Conservation (phyloP, 352 stramenopile species). For the Plasmopara viticola region DNA sequence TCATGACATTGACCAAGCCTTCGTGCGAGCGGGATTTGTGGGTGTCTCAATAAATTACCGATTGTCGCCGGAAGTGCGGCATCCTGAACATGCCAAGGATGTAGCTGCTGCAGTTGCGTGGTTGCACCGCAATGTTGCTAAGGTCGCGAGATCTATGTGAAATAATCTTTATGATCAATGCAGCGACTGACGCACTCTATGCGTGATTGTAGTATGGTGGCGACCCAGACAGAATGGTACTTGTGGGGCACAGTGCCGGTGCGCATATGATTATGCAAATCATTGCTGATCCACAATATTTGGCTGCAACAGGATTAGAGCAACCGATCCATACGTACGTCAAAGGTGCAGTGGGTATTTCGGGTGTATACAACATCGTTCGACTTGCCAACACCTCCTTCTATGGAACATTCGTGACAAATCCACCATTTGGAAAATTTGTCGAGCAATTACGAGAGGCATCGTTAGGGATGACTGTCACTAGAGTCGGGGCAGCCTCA, state of each 20-base stretch:
- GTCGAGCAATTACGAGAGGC: conserved; percentile 66
- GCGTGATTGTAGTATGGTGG: conserved; percentile 50
- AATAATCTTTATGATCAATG: not conserved
- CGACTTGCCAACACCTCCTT: conserved; percentile 64
- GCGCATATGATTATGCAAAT: conserved; percentile 73
- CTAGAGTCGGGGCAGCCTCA: conserved; percentile 29
- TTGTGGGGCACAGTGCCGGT: conserved; percentile 74
- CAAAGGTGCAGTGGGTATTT: conserved; percentile 62
- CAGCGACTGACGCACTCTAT: conserved; percentile 8
- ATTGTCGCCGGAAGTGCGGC: conserved; percentile 64
- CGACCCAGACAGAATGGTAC: conserved; percentile 46
- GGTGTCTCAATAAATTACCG: conserved; percentile 79
- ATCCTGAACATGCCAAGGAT: conserved; percentile 65
- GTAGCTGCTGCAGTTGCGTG: conserved; percentile 54
- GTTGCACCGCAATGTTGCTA: conserved; percentile 57
- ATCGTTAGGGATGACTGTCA: conserved; percentile 44
- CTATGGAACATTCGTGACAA: conserved; percentile 61
- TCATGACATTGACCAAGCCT: conserved; percentile 49
- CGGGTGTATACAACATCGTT: conserved; percentile 83
- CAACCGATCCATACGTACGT: conserved; percentile 32
- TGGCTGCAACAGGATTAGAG: conserved; percentile 31
- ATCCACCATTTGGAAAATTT: conserved; percentile 61
- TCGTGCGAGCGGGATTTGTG: conserved; percentile 44
- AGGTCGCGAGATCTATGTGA: conserved; percentile 26
- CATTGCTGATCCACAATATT: conserved; percentile 47